phyloP scores from a whole-genome alignment of 805 yeast genomes.

The Candida coleopterorum region DNA sequence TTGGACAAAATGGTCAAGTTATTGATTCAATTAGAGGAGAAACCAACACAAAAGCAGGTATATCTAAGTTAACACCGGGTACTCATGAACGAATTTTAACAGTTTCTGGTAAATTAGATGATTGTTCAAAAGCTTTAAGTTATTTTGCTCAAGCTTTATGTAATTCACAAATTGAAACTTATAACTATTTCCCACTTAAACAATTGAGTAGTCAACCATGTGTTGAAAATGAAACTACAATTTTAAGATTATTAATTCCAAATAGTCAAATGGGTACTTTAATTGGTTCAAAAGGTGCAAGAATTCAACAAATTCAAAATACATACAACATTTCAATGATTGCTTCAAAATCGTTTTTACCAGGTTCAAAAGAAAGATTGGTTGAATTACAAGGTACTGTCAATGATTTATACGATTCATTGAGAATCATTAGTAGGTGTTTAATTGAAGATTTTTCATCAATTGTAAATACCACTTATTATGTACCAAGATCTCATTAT shows the following conservation, averaged over 20 bases:
- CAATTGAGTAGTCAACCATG: conserved; percentile 51
- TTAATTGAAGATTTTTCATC: conserved; percentile 70
- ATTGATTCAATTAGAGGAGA: conserved; percentile 71
- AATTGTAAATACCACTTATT: conserved; percentile 59
- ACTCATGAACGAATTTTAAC: conserved; percentile 80
- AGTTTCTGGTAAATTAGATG: conserved; percentile 66
- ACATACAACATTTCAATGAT: conserved; percentile 70
- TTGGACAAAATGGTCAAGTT: conserved; percentile 78
- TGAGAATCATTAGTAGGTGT: conserved; percentile 61
- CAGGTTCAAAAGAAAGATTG: conserved; percentile 77
- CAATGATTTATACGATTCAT: conserved; percentile 52
- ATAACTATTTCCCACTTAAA: conserved; percentile 56
- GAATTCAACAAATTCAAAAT: conserved; percentile 76
- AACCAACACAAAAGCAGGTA: conserved; percentile 81
- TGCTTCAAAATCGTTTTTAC: conserved; percentile 79
- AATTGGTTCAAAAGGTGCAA: conserved; percentile 77
- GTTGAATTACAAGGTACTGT: conserved; percentile 84
- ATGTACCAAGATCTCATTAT: conserved; percentile 43
- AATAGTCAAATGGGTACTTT: conserved; percentile 85
- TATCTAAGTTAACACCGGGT: conserved; percentile 74
- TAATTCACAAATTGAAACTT: conserved; percentile 34
- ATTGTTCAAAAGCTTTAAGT: conserved; percentile 65
- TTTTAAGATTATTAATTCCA: conserved; percentile 69
- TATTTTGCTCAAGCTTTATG: conserved; percentile 64
- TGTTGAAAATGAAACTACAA: conserved; percentile 46